Percentiles rank a stretch among this genome's conserved stretches.
These are phyloP conservation scores for Pisolithus sp. DNA, from an alignment of 768 basidiomycete genomes.

Conservation along the genomic window DNA sequence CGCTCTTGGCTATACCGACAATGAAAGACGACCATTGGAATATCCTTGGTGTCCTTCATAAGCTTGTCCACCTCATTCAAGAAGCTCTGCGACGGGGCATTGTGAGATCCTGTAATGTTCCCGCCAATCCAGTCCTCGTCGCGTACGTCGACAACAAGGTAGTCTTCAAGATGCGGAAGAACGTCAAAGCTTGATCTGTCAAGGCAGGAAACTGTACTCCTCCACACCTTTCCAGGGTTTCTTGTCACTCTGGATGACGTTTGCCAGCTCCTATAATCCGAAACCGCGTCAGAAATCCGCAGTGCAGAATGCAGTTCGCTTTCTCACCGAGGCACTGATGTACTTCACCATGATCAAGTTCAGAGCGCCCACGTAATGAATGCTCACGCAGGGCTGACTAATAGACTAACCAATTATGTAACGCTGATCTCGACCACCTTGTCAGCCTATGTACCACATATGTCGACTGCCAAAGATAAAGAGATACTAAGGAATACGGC, in stretches of 20 bases:
- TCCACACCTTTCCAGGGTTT: slow-evolving; percentile 37
- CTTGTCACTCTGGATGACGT: slow-evolving; percentile 61
- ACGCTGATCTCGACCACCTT: too few relatives aligned
- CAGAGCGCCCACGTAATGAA: background rate
- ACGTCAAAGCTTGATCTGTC: background rate
- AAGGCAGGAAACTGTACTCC: background rate
- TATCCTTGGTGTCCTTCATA: slow-evolving; percentile 51
- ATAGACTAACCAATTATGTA: too few relatives aligned
- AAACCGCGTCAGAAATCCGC: slow-evolving; percentile 3
- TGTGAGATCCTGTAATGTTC: slow-evolving; percentile 61
- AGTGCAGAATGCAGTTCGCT: background rate
- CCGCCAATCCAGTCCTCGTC: slow-evolving; percentile 77
- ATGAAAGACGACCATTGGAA: slow-evolving; percentile 69
- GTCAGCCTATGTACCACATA: too few relatives aligned
- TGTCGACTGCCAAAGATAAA: too few relatives aligned
- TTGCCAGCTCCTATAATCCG: slow-evolving; percentile 54
- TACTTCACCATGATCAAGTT: slow-evolving; percentile 29
- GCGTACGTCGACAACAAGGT: slow-evolving; percentile 77
- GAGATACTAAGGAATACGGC: too few relatives aligned
- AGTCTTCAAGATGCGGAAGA: slow-evolving; percentile 37
- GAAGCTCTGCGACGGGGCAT: slow-evolving; percentile 60
- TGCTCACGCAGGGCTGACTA: background rate
- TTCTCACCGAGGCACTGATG: slow-evolving; percentile 35
- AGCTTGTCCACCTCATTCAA: slow-evolving; percentile 49
- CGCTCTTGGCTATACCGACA: slow-evolving; percentile 72